Percentiles rank a stretch among this genome's conserved stretches.
These are phyloP conservation scores for Plantago rigida DNA, from an alignment of 305 asterid species.

Conservation along the genomic window DNA sequence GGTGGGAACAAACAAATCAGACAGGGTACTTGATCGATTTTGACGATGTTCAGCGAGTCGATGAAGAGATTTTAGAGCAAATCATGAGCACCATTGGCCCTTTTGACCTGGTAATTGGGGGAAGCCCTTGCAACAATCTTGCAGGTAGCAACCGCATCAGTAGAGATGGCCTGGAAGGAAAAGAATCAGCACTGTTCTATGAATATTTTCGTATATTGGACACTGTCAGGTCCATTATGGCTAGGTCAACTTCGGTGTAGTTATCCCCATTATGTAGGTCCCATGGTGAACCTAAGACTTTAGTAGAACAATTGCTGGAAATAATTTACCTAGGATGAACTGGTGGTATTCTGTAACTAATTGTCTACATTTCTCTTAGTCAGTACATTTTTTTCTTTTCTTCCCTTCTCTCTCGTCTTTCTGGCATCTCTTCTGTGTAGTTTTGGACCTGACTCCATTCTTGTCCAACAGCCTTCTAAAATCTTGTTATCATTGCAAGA, in stretches of 20 bases:
- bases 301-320: not conserved
- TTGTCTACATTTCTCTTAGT: too few species aligned
- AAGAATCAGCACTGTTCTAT: slow-evolving; percentile 43
- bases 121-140: slow-evolving; percentile 64
- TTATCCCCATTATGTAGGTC: not conserved
- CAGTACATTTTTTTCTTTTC: too few species aligned
- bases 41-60: slow-evolving; percentile 42
- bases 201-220: slow-evolving; percentile 47
- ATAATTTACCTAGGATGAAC: not conserved
- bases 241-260: not conserved
- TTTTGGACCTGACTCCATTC: not conserved
- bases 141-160: slow-evolving; percentile 62
- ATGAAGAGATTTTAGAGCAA: slow-evolving; percentile 28
- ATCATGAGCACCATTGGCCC: slow-evolving; percentile 32
- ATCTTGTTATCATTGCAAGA: not conserved
- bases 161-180: slow-evolving; percentile 60
- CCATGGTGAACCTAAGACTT: not conserved
- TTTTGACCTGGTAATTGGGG: slow-evolving; percentile 51
- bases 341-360: not conserved
- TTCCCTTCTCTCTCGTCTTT: too few species aligned
- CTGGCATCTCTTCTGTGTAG: too few species aligned
- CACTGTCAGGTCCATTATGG: slow-evolving; percentile 33
- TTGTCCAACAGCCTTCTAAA: not conserved
- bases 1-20: slow-evolving; percentile 72
- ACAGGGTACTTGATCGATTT: slow-evolving; percentile 36